Conservation (phyloP, 1,139 yeast genomes). For the Hansenula sp. region DNA sequence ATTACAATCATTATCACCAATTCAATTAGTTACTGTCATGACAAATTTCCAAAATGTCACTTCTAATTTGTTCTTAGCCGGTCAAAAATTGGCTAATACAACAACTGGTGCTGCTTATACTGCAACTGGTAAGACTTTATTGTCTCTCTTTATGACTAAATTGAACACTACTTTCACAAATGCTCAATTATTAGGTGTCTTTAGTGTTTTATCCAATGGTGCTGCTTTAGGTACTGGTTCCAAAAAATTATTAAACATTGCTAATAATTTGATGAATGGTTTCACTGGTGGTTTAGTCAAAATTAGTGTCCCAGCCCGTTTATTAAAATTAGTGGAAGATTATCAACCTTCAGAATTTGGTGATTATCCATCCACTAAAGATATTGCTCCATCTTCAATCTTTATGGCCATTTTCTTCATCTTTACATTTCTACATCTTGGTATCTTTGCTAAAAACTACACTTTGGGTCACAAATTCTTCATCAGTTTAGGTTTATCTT, state of each 20-base stretch:
- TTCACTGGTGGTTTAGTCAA: slow-evolving; percentile 15
- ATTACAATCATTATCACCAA: slow-evolving; percentile 15
- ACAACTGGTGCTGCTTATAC: slow-evolving; percentile 3
- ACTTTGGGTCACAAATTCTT: slow-evolving; percentile 62
- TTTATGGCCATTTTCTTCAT: slow-evolving; percentile 53
- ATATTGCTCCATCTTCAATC: slow-evolving; percentile 58
- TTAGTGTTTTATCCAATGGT: slow-evolving; percentile 15
- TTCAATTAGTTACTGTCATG: slow-evolving; percentile 16
- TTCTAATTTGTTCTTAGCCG: slow-evolving; percentile 11
- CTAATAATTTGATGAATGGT: slow-evolving; percentile 14
- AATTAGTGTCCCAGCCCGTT: slow-evolving; percentile 12
- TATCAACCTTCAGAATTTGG: slow-evolving; percentile 50
- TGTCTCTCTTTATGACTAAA: slow-evolving; percentile 13
- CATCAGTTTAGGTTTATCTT: slow-evolving; percentile 49
- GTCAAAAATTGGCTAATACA: slow-evolving; percentile 5
- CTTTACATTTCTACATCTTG: slow-evolving; percentile 41
- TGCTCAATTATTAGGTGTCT: slow-evolving; percentile 19
- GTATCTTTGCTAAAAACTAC: slow-evolving; percentile 45
- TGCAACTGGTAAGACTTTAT: slow-evolving; percentile 10
- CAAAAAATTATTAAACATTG: slow-evolving; percentile 15
- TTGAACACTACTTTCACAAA: slow-evolving; percentile 16
- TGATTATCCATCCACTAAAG: slow-evolving; percentile 50
- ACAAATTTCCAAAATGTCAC: slow-evolving; percentile 18
- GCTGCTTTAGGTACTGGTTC: slow-evolving; percentile 25
- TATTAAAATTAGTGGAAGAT: slow-evolving; percentile 12